Conservation (phyloP, 2,329 filamentous ascomycete genomes). For the Ramularia endophylla region DNA sequence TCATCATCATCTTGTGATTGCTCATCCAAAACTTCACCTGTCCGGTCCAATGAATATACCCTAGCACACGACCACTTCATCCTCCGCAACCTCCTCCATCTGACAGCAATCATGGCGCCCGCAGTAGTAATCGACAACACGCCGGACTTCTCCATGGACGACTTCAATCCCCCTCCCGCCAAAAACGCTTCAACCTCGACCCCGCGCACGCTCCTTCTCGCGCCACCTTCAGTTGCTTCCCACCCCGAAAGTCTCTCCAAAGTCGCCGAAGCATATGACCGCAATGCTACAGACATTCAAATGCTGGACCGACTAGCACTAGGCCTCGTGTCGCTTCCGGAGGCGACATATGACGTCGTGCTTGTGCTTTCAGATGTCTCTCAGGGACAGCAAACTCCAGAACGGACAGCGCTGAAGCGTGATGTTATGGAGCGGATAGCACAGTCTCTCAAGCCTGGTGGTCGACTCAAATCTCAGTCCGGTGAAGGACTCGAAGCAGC, state of each 20-base stretch:
- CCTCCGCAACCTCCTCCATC: not conserved
- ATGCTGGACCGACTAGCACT: conserved; percentile 93
- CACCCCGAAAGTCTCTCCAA: conserved; percentile 71
- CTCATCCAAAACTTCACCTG: too few species aligned
- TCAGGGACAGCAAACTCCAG: conserved; percentile 45
- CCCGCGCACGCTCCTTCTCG: conserved; percentile 70
- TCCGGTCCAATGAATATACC: too few species aligned
- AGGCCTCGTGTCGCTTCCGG: conserved; percentile 70
- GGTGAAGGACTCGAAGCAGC: conserved; percentile 43
- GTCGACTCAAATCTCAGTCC: conserved; percentile 63
- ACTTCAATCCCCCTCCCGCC: conserved; percentile 13
- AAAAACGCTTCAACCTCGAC: conserved; percentile 11
- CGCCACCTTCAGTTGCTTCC: conserved; percentile 81
- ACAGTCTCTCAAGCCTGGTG: conserved; percentile 64
- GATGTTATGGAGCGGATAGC: conserved; percentile 64
- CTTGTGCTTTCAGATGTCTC: conserved; percentile 77
- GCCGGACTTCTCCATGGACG: conserved; percentile 32
- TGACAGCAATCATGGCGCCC: conserved; percentile 33
- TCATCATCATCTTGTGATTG: too few species aligned
- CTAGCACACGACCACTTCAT: not conserved
- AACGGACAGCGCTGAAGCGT: conserved; percentile 60
- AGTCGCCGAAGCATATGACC: conserved; percentile 67
- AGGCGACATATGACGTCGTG: conserved; percentile 74
- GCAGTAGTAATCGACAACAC: conserved; percentile 34
- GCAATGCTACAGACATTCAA: conserved; percentile 76